Base-by-base conservation (phyloP, 2,329 filamentous ascomycete species). In the Penicillium sp. region DNA sequence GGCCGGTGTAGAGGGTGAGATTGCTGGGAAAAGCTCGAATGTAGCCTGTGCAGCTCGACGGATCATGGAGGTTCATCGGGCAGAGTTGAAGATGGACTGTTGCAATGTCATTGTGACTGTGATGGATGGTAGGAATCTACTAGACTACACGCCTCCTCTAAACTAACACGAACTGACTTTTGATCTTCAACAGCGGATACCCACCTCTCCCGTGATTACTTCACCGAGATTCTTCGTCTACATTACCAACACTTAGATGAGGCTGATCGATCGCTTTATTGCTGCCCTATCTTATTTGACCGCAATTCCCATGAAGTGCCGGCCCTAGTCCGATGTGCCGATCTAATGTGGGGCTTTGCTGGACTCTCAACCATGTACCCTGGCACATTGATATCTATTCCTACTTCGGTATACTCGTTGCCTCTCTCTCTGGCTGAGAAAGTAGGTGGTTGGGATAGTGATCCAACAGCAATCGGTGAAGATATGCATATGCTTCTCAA, bases 401-500 rank as follows among this genome's bases (percentile, higher is more conserved):
- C 88, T 2, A 90, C 87, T 0, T 90, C 88, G 0, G 88, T 90
- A 29, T 91, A 90, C 67, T 90, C 87, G 5, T 71, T 90, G 0
- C 84, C 87, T 1, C 80, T 91, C 36, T 80, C 83, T 42, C 74
- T 91, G 14, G 82, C 87, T 36, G 87, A 89, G 63, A 80, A 83
- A 24, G 87, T 89, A 26, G 86, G 86, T 9, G 88, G 88, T 23
- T 91, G 87, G 88, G 88, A 90, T 67, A 83, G 83, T 50, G 86
- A 84, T 48, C 80, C 83, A 1, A 87, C 89, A 56, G 87, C 88
- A 18, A 90, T 91, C 61, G 88, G 88, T 39, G 88, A 91, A 71
- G 88, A 90, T 66, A 73, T 90, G 66, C 88, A 91, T 75, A 90
- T 90, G 88, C 88, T 88, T 67, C 79, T 90, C 58, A 90, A 90